Evolutionary conservation across 805 yeast genomes (phyloP).

Genomic region (Metschnikowia colocasiae): DNA sequence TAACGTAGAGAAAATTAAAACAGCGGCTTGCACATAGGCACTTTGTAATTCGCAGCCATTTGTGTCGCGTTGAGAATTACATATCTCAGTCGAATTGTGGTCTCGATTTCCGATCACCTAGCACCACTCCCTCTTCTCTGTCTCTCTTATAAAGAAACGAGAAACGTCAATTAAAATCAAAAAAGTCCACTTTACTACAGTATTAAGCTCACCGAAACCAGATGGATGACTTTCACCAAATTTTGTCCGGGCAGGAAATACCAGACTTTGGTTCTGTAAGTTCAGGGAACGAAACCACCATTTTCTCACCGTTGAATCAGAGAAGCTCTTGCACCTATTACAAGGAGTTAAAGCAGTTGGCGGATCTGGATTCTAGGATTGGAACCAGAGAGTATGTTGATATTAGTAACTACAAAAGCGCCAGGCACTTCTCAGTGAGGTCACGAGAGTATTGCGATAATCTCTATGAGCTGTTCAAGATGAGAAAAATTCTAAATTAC

Average conservation of each 20-base stretch:
- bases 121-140: neutral
- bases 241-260: neutral
- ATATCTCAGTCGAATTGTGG: neutral
- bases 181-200: neutral
- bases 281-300: neutral
- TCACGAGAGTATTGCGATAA: neutral
- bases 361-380: neutral
- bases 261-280: neutral
- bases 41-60: neutral
- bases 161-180: neutral
- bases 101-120: neutral
- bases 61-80: neutral
- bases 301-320: neutral
- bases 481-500: neutral
- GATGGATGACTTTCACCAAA: neutral
- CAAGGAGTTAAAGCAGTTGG: neutral
- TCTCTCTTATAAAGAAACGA: neutral
- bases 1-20: no score
- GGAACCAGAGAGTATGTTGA: neutral
- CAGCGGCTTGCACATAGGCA: neutral
- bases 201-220: neutral
- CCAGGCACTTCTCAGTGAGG: neutral
- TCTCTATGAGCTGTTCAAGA: constrained; percentile 1
- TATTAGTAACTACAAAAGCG: neutral
- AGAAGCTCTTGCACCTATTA: neutral